Evolutionary conservation across 1,284 basidiomycete genomes (phyloP), one percentile per base, ranked within the genome.

Genomic region (Heimioporus retisporus): DNA sequence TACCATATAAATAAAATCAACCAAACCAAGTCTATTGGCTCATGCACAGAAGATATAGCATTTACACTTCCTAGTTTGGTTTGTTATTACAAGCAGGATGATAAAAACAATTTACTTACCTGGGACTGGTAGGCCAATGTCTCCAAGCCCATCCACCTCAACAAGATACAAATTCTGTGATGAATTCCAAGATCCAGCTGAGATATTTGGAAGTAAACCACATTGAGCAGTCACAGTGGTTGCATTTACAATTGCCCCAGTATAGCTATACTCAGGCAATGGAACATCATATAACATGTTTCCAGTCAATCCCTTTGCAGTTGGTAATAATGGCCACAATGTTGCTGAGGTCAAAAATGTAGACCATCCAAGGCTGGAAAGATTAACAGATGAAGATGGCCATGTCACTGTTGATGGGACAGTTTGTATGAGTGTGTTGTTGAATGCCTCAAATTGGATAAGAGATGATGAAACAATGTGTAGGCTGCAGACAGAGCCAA

Each of bases 381-480:
- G 43, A 15, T 70, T 21, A 14, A 58, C 18, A 0, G 48, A 56
- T 6, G 57, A 16, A 25, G 44, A n/a, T 3, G 70, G 48, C 68
- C 68, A 74, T n/a, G 50, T 35, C 4, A 62, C 23, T 19, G 55
- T 48, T 3, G 71, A 73, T 2, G 59, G 56, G 21, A 62, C 62
- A 2, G 28, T 2, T 4, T 16, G 55, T 1, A 28, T 19, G n/a
- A 63, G 4, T 3, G 61, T 65, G 10, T 60, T 60, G 19, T 64
- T 44, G 55, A 70, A 72, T 3, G 55, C 19, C 44, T 77, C 59
- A 1, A 73, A 73, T 55, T 70, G 64, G 8, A 77, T 64, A 55
- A 77, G 40, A 1, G 75, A 71, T 0, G 75, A 65, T 0, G 73
- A 75, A 28, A 67, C 21, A 16, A 77, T 68, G 44, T 77, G 72